Evolutionary conservation across 495 filamentous ascomycete species (phyloP).

Genomic region (Penicillium daleae): DNA sequence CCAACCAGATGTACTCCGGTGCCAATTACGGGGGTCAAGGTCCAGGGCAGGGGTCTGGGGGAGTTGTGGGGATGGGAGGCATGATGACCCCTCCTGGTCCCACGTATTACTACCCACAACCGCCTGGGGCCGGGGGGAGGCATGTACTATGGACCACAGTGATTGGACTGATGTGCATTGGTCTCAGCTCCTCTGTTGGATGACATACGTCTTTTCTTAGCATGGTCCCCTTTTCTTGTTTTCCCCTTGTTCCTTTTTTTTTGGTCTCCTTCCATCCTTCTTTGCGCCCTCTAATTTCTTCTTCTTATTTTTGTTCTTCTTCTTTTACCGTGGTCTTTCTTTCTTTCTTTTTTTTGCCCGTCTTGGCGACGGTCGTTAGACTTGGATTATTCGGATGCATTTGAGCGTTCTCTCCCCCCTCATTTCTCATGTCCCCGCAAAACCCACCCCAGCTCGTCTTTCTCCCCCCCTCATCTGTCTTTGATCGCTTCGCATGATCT

Average conservation of each 20-base stretch:
- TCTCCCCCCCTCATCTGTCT: slow-evolving; percentile 7
- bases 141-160: slow-evolving; percentile 70
- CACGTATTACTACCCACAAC: slow-evolving; percentile 77
- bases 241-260: slow-evolving; percentile 13
- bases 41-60: slow-evolving; percentile 53
- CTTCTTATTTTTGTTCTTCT: slow-evolving; percentile 15
- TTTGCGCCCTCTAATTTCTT: slow-evolving; percentile 7
- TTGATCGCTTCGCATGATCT: slow-evolving; percentile 25
- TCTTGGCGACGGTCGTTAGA: slow-evolving; percentile 26
- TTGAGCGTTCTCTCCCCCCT: slow-evolving; percentile 42
- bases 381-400: slow-evolving; percentile 40
- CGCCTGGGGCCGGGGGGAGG: slow-evolving; percentile 36
- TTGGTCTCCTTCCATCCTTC: slow-evolving; percentile 1
- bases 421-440: slow-evolving; percentile 28
- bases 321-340: slow-evolving; percentile 14
- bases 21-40: slow-evolving; percentile 53
- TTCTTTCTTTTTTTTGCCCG: slow-evolving; percentile 20
- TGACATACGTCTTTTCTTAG: not conserved
- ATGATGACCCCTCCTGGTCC: slow-evolving; percentile 75
- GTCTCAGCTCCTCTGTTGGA: slow-evolving; percentile 11
- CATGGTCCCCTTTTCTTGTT: slow-evolving; percentile 17
- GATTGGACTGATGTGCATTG: slow-evolving; percentile 13
- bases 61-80: slow-evolving; percentile 72
- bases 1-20: slow-evolving; percentile 64
- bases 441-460: slow-evolving; percentile 19